A percentile compares a stretch with the other conserved stretches of the same genome.
phyloP scores from a whole-genome alignment of 768 basidiomycete species.

The Pholiota microspora region DNA sequence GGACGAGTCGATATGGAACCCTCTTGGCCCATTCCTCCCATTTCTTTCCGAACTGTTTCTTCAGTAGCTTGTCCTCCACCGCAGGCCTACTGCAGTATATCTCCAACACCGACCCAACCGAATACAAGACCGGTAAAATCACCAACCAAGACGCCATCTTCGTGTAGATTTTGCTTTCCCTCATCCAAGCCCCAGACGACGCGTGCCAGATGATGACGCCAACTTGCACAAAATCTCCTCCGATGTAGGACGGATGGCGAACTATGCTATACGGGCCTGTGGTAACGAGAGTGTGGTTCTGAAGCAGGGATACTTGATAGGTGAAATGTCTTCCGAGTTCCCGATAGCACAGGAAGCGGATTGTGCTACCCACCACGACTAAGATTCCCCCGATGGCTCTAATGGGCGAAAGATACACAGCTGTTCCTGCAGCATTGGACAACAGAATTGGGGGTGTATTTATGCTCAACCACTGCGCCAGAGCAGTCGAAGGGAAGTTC shows the following conservation, averaged over 20 bases:
- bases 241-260: constrained; percentile 32
- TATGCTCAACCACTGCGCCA: background rate
- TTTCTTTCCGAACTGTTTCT: constrained; percentile 5
- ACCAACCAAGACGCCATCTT: background rate
- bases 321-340: constrained; percentile 37
- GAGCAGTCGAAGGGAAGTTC: background rate
- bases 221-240: background rate
- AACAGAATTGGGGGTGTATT: background rate
- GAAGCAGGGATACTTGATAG: constrained; percentile 31
- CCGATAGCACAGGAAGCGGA: constrained; percentile 22
- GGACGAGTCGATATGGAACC: constrained; percentile 9
- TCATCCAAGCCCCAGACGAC: constrained; percentile 8
- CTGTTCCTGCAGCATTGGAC: background rate
- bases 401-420: background rate
- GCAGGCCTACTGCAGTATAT: background rate
- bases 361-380: background rate
- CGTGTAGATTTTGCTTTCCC: constrained; percentile 1
- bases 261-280: constrained; percentile 30
- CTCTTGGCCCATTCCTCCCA: constrained; percentile 12
- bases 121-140: background rate
- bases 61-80: constrained; percentile 7
- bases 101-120: background rate
- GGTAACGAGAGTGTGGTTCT: constrained; percentile 25
- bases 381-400: background rate
- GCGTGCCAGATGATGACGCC: constrained; percentile 2